Conservation (phyloP, 257 asterid species). For the Oldenlandia corymbosa region DNA sequence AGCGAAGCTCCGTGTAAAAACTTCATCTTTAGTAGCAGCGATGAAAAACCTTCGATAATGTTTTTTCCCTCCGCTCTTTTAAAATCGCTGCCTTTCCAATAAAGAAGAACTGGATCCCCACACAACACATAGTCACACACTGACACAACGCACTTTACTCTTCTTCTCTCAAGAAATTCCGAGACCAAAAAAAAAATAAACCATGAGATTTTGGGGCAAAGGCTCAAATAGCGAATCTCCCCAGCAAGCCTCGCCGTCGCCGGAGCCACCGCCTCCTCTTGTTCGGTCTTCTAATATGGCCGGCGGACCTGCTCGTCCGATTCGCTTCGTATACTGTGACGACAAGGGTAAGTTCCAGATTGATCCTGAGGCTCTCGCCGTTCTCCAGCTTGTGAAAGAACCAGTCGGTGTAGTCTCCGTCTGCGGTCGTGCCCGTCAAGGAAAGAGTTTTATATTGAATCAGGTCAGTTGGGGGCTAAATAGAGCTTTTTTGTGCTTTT, state of each 20-base stretch:
- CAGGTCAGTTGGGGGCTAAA: conserved; percentile 43
- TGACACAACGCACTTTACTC: no score
- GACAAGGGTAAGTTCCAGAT: conserved; percentile 82
- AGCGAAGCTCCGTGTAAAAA: no score
- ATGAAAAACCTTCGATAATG: no score
- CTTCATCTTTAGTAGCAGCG: no score
- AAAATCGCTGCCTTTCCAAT: no score
- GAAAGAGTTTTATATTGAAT: conserved; percentile 84
- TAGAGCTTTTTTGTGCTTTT: neutral
- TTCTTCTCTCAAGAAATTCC: no score
- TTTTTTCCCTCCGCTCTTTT: no score
- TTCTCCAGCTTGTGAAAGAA: conserved; percentile 87
- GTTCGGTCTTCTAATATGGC: conserved; percentile 37
- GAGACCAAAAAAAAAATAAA: no score
- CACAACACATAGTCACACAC: no score
- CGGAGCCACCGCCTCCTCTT: conserved; percentile 26
- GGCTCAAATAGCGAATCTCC: conserved; percentile 57
- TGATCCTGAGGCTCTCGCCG: conserved; percentile 92
- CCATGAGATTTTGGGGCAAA: conserved; percentile 39
- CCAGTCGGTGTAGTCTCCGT: conserved; percentile 97
- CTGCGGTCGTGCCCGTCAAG: conserved; percentile 99
- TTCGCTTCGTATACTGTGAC: conserved; percentile 83
- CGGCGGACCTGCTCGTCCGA: conserved; percentile 84
- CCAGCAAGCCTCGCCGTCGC: conserved; percentile 20
- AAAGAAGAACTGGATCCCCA: no score